phyloP scores from a whole-genome alignment of 2,329 filamentous ascomycete genomes.

The Trichoderma breve region DNA sequence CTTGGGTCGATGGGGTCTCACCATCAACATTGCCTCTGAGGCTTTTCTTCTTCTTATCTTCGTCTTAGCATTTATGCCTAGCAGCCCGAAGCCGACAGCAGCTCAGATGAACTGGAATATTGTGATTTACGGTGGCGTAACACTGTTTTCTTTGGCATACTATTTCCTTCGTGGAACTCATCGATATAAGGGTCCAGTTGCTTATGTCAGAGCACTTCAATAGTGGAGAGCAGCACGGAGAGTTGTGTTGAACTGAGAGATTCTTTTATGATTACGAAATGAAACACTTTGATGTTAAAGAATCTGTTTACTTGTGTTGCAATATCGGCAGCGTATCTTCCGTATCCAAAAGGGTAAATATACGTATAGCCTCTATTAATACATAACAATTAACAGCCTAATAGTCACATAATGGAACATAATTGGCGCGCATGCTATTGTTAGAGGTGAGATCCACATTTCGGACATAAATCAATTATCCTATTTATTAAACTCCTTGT shows the following conservation, averaged over 20 bases:
- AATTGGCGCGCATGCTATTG: not conserved
- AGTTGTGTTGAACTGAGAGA: not conserved
- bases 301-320: not conserved
- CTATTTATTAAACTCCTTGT: not conserved
- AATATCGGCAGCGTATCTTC: not conserved
- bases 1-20: not conserved
- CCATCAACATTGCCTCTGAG: not conserved
- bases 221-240: not conserved
- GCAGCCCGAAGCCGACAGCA: not conserved
- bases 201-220: not conserved
- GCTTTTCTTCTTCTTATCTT: not conserved
- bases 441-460: not conserved
- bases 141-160: not conserved
- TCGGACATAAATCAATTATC: conserved; percentile 4
- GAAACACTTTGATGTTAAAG: not conserved
- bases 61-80: not conserved
- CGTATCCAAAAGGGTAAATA: not conserved
- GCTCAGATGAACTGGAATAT: conserved; percentile 7
- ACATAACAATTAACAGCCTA: conserved; percentile 2
- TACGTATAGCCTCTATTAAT: not conserved
- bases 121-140: not conserved
- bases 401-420: not conserved
- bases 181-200: not conserved
- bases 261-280: not conserved
- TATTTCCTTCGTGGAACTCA: not conserved